A percentile compares a stretch with the other conserved stretches of the same genome.
These are phyloP conservation scores for Verticillium albo-atrum DNA, from an alignment of 2,329 filamentous ascomycete genomes.

Conservation along the genomic window DNA sequence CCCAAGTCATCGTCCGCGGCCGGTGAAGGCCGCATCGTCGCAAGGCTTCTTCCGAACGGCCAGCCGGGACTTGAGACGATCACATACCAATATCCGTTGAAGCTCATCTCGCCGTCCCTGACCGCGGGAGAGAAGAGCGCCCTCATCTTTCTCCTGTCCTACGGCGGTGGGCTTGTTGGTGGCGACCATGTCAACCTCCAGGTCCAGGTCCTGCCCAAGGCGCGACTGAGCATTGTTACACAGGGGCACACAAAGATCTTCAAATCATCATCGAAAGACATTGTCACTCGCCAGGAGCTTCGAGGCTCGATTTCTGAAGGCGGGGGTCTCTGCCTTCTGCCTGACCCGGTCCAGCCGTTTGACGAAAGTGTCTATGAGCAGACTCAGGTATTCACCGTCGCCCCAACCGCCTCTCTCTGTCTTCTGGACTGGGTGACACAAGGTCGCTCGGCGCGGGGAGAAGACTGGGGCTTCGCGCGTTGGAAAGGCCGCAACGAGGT, in stretches of 20 bases:
- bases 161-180: constrained; percentile 87
- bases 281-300: constrained; percentile 55
- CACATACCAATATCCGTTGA: constrained; percentile 90
- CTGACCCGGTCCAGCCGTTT: constrained; percentile 92
- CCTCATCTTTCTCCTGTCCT: constrained; percentile 86
- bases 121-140: constrained; percentile 61
- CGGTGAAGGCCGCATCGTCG: constrained; percentile 74
- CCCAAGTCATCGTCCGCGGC: constrained; percentile 67
- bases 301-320: constrained; percentile 43
- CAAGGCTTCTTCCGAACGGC: constrained; percentile 66
- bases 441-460: constrained; percentile 77
- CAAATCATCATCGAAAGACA: constrained; percentile 60
- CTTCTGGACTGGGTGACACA: constrained; percentile 93
- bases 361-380: constrained; percentile 80
- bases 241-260: constrained; percentile 94
- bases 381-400: constrained; percentile 68
- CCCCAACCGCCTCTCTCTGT: constrained; percentile 60
- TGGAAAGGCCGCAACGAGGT: constrained; percentile 89
- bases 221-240: constrained; percentile 64
- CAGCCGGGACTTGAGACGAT: constrained; percentile 69
- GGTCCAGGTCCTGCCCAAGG: constrained; percentile 58
- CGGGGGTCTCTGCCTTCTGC: constrained; percentile 63
- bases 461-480: constrained; percentile 77
- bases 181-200: constrained; percentile 76
- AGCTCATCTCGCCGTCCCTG: constrained; percentile 78